These are phyloP conservation scores for Castanea mollissima DNA, from an alignment of 306 rosid genomes.

Conservation along the genomic window DNA sequence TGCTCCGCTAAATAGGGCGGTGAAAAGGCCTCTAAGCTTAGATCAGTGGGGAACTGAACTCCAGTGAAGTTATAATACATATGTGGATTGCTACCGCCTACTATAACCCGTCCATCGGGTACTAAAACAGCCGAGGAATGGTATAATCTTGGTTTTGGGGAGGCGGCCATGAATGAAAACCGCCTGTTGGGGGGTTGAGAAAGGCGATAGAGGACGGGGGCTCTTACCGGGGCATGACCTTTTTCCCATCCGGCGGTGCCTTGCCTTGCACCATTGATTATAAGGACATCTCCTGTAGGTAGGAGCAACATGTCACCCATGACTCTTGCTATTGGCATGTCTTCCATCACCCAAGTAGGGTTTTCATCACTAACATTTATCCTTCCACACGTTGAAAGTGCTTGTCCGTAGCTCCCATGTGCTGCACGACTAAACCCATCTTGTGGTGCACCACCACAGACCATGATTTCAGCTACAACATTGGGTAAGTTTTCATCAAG, in stretches of 20 bases:
- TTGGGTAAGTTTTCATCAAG: slow-evolving; percentile 39
- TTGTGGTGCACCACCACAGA: slow-evolving; percentile 72
- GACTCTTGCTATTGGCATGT: slow-evolving; percentile 65
- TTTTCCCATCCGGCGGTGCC: slow-evolving; percentile 86
- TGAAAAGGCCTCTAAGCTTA: slow-evolving; percentile 70
- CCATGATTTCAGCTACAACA: slow-evolving; percentile 46
- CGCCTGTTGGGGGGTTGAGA: neutral
- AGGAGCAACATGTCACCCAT: slow-evolving; percentile 78
- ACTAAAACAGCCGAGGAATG: slow-evolving; percentile 62
- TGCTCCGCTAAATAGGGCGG: slow-evolving; percentile 57
- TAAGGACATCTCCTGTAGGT: slow-evolving; percentile 57
- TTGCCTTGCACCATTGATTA: slow-evolving; percentile 49
- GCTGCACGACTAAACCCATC: slow-evolving; percentile 26
- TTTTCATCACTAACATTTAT: slow-evolving; percentile 34
- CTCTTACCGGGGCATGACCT: slow-evolving; percentile 35
- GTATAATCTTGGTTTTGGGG: slow-evolving; percentile 53
- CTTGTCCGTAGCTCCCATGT: slow-evolving; percentile 25
- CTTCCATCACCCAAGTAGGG: slow-evolving; percentile 64
- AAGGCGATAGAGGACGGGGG: slow-evolving; percentile 45
- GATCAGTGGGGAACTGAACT: slow-evolving; percentile 64
- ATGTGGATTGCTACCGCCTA: slow-evolving; percentile 84
- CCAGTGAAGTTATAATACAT: slow-evolving; percentile 50
- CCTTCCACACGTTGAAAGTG: slow-evolving; percentile 54
- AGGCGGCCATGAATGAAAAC: slow-evolving; percentile 42
- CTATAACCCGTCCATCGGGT: slow-evolving; percentile 58